phyloP scores from a whole-genome alignment of 371 early-diverging fungal genomes.

The Antonospora locustae region DNA sequence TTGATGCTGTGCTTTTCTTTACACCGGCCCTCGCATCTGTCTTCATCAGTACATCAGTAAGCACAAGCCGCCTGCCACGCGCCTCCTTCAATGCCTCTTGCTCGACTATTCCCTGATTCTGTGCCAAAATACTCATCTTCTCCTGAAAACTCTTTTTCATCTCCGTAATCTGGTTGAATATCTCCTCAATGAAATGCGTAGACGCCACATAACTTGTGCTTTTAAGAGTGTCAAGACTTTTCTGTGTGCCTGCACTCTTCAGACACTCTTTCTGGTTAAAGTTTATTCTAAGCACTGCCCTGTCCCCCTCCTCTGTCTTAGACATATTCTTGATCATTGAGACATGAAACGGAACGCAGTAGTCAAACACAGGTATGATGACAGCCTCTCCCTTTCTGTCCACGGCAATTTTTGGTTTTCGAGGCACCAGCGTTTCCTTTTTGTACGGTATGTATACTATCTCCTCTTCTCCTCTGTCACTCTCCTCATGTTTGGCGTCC shows the following conservation, averaged over 20 bases:
- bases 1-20: constrained; percentile 66
- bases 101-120: constrained; percentile 26
- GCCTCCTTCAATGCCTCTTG: constrained; percentile 44
- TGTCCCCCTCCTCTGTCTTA: constrained; percentile 82
- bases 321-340: constrained; percentile 79
- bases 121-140: constrained; percentile 15
- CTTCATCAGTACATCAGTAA: constrained; percentile 70
- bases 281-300: constrained; percentile 79
- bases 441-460: constrained; percentile 30
- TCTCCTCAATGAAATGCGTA: constrained; percentile 2
- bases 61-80: constrained; percentile 22
- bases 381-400: constrained; percentile 73
- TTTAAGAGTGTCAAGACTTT: constrained; percentile 21
- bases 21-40: constrained; percentile 68
- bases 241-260: not conserved
- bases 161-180: constrained; percentile 41
- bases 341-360: constrained; percentile 94
- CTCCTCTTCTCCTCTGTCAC: constrained; percentile 16
- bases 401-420: constrained; percentile 62
- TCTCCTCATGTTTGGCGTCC: constrained; percentile 13
- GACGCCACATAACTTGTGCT: constrained; percentile 29
- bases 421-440: constrained; percentile 46
- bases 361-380: constrained; percentile 81
- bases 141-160: constrained; percentile 37
- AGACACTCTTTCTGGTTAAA: constrained; percentile 59